Percentiles rank a stretch among this genome's conserved stretches.
Conservation (phyloP, 129 eudicot genomes). For the Flaveria sonorensis region DNA sequence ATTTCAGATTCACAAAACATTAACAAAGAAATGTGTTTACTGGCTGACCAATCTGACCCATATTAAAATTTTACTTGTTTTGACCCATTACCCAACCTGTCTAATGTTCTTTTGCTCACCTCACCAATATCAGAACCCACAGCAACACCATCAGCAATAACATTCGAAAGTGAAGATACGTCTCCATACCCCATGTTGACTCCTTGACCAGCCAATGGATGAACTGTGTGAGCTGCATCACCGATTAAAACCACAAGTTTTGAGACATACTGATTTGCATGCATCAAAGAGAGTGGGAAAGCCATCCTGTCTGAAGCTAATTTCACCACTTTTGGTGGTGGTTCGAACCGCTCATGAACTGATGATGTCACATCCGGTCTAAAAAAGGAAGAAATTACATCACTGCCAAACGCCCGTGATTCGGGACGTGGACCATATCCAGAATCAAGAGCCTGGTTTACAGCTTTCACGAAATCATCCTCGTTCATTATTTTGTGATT, state of each 20-base stretch:
- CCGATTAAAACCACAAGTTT: conserved; percentile 79
- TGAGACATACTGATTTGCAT: conserved; percentile 62
- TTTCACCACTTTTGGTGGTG: conserved; percentile 69
- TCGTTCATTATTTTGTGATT: conserved; percentile 63
- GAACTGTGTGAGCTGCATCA: conserved; percentile 97
- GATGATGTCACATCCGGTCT: conserved; percentile 49
- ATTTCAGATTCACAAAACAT: background rate
- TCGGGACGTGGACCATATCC: conserved; percentile 87
- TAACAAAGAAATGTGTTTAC: background rate
- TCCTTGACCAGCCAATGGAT: conserved; percentile 99
- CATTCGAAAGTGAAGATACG: conserved; percentile 66
- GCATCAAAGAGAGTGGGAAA: conserved; percentile 88
- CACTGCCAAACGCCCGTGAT: conserved; percentile 45
- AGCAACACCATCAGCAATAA: conserved; percentile 82
- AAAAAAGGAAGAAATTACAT: conserved; percentile 52
- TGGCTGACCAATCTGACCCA: background rate
- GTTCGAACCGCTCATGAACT: conserved; percentile 59
- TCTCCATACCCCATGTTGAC: conserved; percentile 98
- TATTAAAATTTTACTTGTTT: background rate
- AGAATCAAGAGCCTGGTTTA: conserved; percentile 71
- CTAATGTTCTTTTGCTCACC: conserved; percentile 38
- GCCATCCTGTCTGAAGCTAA: conserved; percentile 79
- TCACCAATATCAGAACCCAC: conserved; percentile 95
- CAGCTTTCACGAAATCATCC: conserved; percentile 65
- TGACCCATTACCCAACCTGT: background rate